phyloP scores from a whole-genome alignment of 257 asterid genomes.

The Salvia rosmarinus region DNA sequence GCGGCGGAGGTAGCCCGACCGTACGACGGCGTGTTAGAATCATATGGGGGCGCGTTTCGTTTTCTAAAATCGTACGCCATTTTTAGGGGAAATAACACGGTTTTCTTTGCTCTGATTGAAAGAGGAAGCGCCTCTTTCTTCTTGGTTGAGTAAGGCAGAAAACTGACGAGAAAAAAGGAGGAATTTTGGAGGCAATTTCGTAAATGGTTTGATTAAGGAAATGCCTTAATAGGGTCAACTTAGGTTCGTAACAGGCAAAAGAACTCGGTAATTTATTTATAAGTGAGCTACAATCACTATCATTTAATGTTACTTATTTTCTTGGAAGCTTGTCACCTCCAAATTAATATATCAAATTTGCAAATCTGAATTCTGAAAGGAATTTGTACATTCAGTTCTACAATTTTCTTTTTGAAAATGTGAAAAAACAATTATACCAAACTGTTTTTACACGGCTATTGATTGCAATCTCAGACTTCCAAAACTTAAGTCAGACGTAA shows the following conservation, averaged over 20 bases:
- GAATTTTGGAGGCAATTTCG: constrained; percentile 30
- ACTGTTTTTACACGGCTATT: too few species aligned
- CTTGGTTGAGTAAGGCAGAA: neutral
- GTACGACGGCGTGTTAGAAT: constrained; percentile 44
- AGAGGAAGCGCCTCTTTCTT: neutral
- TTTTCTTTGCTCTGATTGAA: constrained; percentile 15
- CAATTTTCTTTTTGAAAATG: too few species aligned
- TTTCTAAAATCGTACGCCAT: constrained; percentile 64
- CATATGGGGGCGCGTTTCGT: constrained; percentile 40
- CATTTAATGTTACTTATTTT: too few species aligned
- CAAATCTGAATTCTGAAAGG: too few species aligned
- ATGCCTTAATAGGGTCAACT: neutral
- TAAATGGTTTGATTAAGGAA: neutral
- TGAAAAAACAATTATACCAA: too few species aligned
- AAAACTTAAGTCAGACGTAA: too few species aligned
- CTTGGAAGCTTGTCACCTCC: too few species aligned
- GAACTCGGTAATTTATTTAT: too few species aligned
- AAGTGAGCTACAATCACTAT: too few species aligned
- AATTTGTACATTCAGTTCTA: too few species aligned
- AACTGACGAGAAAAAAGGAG: neutral
- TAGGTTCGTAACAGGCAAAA: neutral
- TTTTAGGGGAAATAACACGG: neutral
- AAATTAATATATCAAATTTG: too few species aligned
- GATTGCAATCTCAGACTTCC: too few species aligned
- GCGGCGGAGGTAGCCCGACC: constrained; percentile 42